Conservation (phyloP, 495 filamentous ascomycete species). For the Immersiella caudata region DNA sequence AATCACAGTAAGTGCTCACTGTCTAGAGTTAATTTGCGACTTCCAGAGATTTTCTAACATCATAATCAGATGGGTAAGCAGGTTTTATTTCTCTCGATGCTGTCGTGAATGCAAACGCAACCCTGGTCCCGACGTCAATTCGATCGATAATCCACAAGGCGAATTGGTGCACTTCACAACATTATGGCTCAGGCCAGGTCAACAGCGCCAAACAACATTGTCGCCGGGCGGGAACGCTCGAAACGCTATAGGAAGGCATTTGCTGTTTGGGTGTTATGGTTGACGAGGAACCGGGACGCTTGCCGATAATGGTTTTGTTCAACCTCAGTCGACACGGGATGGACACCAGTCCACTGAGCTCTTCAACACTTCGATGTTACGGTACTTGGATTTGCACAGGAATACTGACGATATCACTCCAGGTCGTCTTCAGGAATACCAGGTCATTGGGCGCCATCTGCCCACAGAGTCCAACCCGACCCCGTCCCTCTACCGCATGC, state of each 20-base stretch:
- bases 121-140: slow-evolving; percentile 15
- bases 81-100: slow-evolving; percentile 25
- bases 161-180: neutral
- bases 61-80: slow-evolving; percentile 55
- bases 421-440: slow-evolving; percentile 99
- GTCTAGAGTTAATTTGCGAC: neutral
- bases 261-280: neutral
- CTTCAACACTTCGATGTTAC: neutral
- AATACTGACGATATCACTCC: slow-evolving; percentile 27
- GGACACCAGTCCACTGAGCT: neutral
- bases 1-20: slow-evolving; percentile 47
- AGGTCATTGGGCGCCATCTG: slow-evolving; percentile 99
- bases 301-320: neutral
- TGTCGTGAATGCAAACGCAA: slow-evolving; percentile 8
- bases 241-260: neutral
- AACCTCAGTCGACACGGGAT: neutral
- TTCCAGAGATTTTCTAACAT: slow-evolving; percentile 29
- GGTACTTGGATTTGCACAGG: neutral
- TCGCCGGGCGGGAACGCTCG: neutral
- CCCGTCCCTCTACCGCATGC: slow-evolving; percentile 99
- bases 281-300: neutral
- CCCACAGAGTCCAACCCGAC: slow-evolving; percentile 92
- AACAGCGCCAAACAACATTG: neutral
- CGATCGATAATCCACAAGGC: slow-evolving; percentile 8
- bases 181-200: neutral